Conservation (phyloP, 2,329 filamentous ascomycete species). For the Gnomoniopsis sp. region DNA sequence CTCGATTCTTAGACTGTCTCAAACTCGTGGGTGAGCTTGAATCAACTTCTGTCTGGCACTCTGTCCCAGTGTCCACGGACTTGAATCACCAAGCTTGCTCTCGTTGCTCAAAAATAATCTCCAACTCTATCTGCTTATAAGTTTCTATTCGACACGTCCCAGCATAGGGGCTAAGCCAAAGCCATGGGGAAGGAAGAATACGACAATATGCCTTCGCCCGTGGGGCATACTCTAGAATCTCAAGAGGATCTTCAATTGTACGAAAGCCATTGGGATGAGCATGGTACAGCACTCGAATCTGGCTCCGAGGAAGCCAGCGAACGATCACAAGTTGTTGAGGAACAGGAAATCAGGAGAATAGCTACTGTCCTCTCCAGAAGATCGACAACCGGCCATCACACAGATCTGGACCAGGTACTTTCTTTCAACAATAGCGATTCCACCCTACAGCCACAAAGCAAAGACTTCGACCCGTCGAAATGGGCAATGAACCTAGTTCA, state of each 20-base stretch:
- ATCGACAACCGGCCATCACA: conserved; percentile 1
- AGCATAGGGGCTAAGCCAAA: background rate
- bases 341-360: conserved; percentile 2
- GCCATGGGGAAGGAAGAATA: background rate
- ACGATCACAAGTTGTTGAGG: background rate
- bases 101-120: too few relatives aligned
- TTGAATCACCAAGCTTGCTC: too few relatives aligned
- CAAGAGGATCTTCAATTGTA: background rate
- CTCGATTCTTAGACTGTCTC: too few relatives aligned
- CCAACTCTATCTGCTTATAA: background rate
- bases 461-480: conserved; percentile 37
- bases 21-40: too few relatives aligned
- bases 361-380: conserved; percentile 10
- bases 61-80: too few relatives aligned
- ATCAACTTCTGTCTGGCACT: too few relatives aligned
- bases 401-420: conserved; percentile 1
- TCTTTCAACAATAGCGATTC: conserved; percentile 25
- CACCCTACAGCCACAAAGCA: conserved; percentile 33
- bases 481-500: conserved; percentile 38
- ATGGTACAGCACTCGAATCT: background rate
- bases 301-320: background rate
- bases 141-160: background rate
- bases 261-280: background rate
- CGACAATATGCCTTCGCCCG: background rate
- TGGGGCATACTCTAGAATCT: background rate